Base-by-base conservation (phyloP, 2,329 filamentous ascomycete species). In the Penicillium sp. region DNA sequence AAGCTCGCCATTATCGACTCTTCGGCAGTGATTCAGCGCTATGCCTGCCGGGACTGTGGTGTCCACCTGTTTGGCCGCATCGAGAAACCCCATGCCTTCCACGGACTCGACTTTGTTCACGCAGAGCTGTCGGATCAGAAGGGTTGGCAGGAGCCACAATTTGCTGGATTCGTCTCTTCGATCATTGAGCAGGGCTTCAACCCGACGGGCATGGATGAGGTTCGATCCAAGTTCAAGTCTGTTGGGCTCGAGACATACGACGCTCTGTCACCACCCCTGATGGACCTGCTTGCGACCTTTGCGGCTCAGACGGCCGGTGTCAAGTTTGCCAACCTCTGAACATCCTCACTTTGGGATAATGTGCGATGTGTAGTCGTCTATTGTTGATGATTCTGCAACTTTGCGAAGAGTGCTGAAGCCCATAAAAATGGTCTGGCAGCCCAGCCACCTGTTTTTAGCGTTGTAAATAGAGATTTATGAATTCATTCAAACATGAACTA, bases 61-160 rank as follows among this genome's bases (percentile, higher is more conserved):
- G 83, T 84, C 14, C 86, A 89, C 70, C 61, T 90, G 69, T 90
- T 80, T 69, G 87, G 88, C 25, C 84, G 86, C 52, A 89, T 90
- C 68, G 84, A 87, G 67, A 81, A 79, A 62, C 84, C 87, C 1
- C 88, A 90, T 70, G 77, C 87, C 0, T 90, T 90, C 80, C 84
- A 86, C 73, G 87, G 87, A 0, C 79, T 90, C n/a, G 87, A 88
- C 72, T 90, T 90, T 72, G 85, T 90, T 11, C 87, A 90, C 73
- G 80, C 79, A 1, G 87, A 90, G 76, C 76, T 90, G 48, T 84
- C 82, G 19, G 77, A 82, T 54, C 74, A 82, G 57, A 80, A 83
- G 71, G 87, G 87, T n/a, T 90, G 88, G 87, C 87, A 90, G 76
- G 87, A 89, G 77, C 87, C 87, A 6, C 87, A 89, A 70, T 90